A percentile compares a stretch with the other conserved stretches of the same genome.
Conservation (phyloP, 2,329 filamentous ascomycete genomes). For the Phyllosticta citribraziliensis region DNA sequence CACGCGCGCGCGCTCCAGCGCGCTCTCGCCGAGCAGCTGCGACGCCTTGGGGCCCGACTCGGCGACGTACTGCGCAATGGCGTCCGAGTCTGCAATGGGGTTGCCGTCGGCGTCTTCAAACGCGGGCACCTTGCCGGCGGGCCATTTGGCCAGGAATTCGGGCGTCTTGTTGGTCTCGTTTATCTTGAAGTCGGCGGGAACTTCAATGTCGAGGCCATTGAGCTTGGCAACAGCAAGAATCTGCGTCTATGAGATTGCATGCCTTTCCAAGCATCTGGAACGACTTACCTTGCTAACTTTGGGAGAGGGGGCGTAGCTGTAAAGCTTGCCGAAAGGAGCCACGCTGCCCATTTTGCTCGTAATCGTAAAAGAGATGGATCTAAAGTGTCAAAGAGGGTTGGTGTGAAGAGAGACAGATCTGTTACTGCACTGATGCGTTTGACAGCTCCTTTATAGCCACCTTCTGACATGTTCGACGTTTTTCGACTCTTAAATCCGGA, state of each 20-base stretch:
- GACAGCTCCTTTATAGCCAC: neutral
- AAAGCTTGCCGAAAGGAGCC: conserved; percentile 16
- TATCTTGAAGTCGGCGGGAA: conserved; percentile 32
- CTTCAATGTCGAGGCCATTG: conserved; percentile 19
- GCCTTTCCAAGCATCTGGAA: neutral
- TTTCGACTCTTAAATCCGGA: neutral
- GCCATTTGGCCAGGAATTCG: conserved; percentile 42
- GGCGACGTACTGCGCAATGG: conserved; percentile 40
- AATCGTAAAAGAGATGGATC: neutral
- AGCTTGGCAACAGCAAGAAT: conserved; percentile 16
- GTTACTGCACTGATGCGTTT: neutral
- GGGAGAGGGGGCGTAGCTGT: conserved; percentile 14
- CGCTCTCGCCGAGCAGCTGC: conserved; percentile 37
- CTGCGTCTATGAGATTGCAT: neutral
- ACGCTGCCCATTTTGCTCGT: conserved; percentile 1
- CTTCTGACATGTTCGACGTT: neutral
- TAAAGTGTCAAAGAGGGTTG: neutral
- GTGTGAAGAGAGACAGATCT: neutral
- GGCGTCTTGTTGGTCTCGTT: conserved; percentile 34
- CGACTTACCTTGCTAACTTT: neutral
- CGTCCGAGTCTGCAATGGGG: conserved; percentile 35
- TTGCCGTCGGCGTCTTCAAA: conserved; percentile 41
- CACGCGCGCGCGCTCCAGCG: conserved; percentile 33
- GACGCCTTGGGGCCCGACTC: conserved; percentile 34
- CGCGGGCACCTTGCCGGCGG: conserved; percentile 42